Conservation (phyloP, 208 protist genomes). For the Strigomonas culicis region DNA sequence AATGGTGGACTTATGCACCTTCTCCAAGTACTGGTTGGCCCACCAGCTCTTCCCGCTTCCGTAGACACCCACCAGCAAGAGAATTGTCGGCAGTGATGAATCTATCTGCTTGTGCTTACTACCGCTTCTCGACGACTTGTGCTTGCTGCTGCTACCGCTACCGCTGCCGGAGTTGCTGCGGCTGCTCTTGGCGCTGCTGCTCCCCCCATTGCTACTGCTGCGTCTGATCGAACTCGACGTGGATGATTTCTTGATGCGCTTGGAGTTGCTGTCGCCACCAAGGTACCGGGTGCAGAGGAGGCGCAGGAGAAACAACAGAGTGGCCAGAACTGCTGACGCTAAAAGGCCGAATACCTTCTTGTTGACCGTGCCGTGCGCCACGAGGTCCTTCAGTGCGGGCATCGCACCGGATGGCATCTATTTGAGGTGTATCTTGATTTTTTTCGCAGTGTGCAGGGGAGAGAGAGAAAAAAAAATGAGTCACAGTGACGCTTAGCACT, state of each 20-base stretch:
- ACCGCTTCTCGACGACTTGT: constrained; percentile 1
- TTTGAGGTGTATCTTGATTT: too few relatives aligned
- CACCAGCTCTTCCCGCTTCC: constrained; percentile 83
- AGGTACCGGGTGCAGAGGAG: not conserved
- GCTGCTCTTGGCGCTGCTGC: constrained; percentile 15
- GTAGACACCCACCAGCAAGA: constrained; percentile 67
- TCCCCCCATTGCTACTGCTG: constrained; percentile 8
- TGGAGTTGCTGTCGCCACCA: not conserved
- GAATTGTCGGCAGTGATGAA: constrained; percentile 44
- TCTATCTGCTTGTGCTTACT: constrained; percentile 23
- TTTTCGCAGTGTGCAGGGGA: not conserved
- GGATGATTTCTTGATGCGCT: constrained; percentile 14
- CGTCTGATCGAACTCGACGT: not conserved
- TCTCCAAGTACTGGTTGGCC: constrained; percentile 56
- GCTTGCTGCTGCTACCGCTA: constrained; percentile 9
- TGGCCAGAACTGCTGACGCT: not conserved
- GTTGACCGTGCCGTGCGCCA: too few relatives aligned
- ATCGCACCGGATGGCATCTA: too few relatives aligned
- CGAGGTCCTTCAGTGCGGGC: too few relatives aligned
- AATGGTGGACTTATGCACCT: constrained; percentile 54
- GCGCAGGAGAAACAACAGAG: constrained; percentile 5
- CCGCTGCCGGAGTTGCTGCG: constrained; percentile 13
- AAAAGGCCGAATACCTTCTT: not conserved
- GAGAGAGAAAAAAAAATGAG: not conserved
- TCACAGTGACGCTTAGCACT: not conserved